These are phyloP conservation scores for Erythrophleum fordii DNA, from an alignment of 306 rosid genomes.

Conservation along the genomic window DNA sequence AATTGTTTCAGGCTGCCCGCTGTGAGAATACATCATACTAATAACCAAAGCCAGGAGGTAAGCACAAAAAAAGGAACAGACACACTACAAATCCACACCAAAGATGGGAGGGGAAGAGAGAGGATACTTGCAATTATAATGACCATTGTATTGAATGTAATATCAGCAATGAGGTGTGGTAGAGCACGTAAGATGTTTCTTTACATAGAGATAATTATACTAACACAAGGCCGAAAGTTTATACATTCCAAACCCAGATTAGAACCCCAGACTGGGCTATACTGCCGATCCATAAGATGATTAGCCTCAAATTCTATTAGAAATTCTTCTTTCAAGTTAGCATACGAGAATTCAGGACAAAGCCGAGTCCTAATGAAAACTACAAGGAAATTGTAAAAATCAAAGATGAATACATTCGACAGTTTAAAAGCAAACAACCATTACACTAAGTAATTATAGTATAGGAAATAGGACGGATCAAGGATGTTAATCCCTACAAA, in stretches of 20 bases:
- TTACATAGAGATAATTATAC: neutral
- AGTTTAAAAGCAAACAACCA: neutral
- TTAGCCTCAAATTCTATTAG: neutral
- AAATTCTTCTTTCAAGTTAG: neutral
- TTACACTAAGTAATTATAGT: neutral
- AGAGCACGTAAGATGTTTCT: neutral
- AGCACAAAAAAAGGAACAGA: neutral
- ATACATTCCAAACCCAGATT: neutral
- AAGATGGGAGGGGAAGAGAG: neutral
- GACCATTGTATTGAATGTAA: neutral
- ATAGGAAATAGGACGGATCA: neutral
- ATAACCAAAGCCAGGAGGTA: slow-evolving; percentile 2
- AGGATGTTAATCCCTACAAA: neutral
- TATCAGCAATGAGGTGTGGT: neutral
- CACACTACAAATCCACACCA: neutral
- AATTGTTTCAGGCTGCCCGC: neutral
- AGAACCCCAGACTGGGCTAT: neutral
- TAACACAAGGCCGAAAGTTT: neutral
- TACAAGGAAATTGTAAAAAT: neutral
- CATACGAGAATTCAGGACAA: neutral
- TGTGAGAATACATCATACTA: neutral
- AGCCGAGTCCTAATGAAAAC: neutral
- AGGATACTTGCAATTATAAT: neutral
- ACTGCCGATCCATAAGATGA: neutral
- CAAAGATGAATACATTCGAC: neutral